Evolutionary conservation across 306 rosid species (phyloP).

Genomic region (Acacia crassicarpa): DNA sequence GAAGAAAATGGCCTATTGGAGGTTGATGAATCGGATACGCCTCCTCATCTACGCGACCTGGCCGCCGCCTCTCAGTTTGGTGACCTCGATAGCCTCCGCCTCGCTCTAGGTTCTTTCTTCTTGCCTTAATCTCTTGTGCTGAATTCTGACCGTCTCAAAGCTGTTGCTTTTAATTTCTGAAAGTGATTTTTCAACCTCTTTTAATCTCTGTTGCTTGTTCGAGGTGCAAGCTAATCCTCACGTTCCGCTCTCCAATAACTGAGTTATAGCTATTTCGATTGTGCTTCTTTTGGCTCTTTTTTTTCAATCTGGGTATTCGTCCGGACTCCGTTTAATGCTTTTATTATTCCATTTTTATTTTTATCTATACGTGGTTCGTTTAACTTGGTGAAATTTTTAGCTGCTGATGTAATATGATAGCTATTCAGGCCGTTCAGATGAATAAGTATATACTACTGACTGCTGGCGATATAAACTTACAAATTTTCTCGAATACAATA

Average conservation of each 20-base stretch:
- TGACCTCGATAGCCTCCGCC: conserved; percentile 59
- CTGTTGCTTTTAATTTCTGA: not conserved
- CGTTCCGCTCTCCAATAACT: not conserved
- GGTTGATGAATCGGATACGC: conserved; percentile 43
- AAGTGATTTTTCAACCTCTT: not conserved
- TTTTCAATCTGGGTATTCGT: not conserved
- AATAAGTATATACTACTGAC: not conserved
- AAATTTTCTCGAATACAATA: not conserved
- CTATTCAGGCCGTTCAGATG: not conserved
- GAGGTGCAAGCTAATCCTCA: conserved; percentile 19
- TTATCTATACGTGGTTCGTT: not conserved
- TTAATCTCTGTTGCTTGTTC: conserved; percentile 4
- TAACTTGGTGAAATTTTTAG: not conserved
- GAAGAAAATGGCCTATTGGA: conserved; percentile 70
- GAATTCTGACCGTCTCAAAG: not conserved
- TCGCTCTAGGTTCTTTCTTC: conserved; percentile 59
- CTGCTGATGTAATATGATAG: not conserved
- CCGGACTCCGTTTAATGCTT: not conserved
- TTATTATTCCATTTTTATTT: not conserved
- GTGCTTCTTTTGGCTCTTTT: not conserved
- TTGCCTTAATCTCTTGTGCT: not conserved
- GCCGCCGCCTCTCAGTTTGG: conserved; percentile 64
- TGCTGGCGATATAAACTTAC: not conserved
- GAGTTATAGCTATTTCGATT: not conserved
- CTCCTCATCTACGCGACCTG: conserved; percentile 73